Base-by-base conservation (phyloP, 306 rosid species). In the Sesbania bispinosa region DNA sequence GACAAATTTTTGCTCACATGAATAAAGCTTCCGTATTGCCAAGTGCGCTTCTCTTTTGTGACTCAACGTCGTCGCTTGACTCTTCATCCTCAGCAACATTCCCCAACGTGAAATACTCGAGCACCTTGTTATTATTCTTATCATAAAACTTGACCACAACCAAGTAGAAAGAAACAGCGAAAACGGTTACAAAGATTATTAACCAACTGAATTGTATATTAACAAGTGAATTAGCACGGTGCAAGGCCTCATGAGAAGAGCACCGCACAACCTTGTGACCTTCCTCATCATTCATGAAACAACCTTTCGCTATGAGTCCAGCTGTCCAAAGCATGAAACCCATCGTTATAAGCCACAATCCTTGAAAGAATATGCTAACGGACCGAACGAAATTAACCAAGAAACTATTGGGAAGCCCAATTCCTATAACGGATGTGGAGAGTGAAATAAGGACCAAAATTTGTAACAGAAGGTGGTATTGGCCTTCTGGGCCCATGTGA, bases 401-500 rank as follows among this genome's bases (percentile, higher is more conserved):
- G 78, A 92, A 88, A 18, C 93, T 89, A 21, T 21, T 54, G 0
- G 97, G 89, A 0, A 72, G 0, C 1, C 76, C 85, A 33, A 92
- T 84, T 29, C 87, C 88, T 33, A 87, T 42, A 2, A 92, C 64
- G n/a, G 91, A 52, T 1, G 93, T 85, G 58, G 59, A 23, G 0
- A 92, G 20, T 4, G 88, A 87, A 11, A 87, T 77, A 0, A 64
- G 0, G 20, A 89, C 62, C 4, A 92, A 16, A 2, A 92, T 47
- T 72, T 87, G 93, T 0, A 92, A 59, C 16, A 92, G 61, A 55
- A 84, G 47, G 66, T 92, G 97, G 83, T 83, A 92, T 43, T 87
- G 97, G 5, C 96, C 97, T 61, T 88, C 96, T 0, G 93, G 93
- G 1, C 93, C 96, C 73, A 29, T 69, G 73, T 92, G 97, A 19